Base-by-base conservation (phyloP, 2,329 filamentous ascomycete species). In the Pochonia chlamydosporia region DNA sequence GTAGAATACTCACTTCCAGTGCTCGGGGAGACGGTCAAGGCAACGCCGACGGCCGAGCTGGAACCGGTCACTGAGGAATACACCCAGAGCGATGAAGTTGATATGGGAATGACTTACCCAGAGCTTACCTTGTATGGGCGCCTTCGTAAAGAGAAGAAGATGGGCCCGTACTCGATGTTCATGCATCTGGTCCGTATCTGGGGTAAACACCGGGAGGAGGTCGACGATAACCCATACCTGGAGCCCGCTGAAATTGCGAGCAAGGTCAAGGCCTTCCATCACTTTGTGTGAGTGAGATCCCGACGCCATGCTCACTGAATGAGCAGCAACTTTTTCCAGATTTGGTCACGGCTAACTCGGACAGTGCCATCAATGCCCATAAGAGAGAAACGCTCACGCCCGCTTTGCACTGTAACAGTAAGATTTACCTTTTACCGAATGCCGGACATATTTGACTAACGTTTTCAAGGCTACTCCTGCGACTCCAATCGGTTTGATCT, bases 1-100 rank as follows among this genome's bases (percentile, higher is more conserved):
- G 65, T 64, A 26, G 65, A 70, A 24, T 86, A 85, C 65, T 87
- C 42, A 67, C 74, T 42, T 80, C 78, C 1, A 70, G 5, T 18
- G 5, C 40, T 43, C 14, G 40, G 28, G 13, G 24, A 30, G 6
- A 28, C 24, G 23, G 10, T 43, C 40, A 43, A 26, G 9, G 40
- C 40, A n/a, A 43, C 40, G 5, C 40, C 40, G 9, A 43, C 40
- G 40, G 40, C 40, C n/a, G 25, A 44, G 23, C 16, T 40, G 11
- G 33, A 16, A 18, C 30, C 21, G 3, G 30, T 21, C 20, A 23
- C 21, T 10, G 13, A n/a, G 33, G 26, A 33, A 18, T 20, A 48
- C 40, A 20, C 25, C 1, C 69, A 72, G 31, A 60, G 56, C 10
- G 69, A 72, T 35, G 69, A 72, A 52, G 59, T 52, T n/a, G 65